Percentiles rank a stretch among this genome's conserved stretches.
Conservation (phyloP, 148 eudicot species). For the Rhododendron ferrugineum region DNA sequence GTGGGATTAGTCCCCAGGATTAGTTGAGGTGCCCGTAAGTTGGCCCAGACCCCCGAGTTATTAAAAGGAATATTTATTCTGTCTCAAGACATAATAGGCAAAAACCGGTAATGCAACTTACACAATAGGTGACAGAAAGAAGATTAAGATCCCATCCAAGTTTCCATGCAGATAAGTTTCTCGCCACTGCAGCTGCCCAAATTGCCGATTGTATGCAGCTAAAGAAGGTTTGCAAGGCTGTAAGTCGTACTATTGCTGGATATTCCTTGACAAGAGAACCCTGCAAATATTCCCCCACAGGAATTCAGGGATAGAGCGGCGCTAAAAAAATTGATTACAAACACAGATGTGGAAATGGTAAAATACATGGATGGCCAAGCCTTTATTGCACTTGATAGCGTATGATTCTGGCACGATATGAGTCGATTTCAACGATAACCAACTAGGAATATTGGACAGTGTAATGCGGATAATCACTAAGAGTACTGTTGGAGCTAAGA, state of each 20-base stretch:
- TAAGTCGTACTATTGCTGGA: background rate
- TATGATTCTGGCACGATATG: too few species aligned
- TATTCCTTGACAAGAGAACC: background rate
- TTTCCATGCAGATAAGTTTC: conserved; percentile 9
- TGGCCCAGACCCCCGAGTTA: too few species aligned
- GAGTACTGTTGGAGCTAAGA: too few species aligned
- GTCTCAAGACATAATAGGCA: background rate
- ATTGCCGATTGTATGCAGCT: conserved; percentile 3
- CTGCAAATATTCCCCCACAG: background rate
- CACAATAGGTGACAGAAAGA: background rate
- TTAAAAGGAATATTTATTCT: background rate
- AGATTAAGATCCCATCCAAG: conserved; percentile 12
- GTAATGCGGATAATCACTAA: too few species aligned
- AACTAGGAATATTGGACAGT: too few species aligned
- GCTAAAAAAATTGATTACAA: too few species aligned
- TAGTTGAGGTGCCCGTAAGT: too few species aligned
- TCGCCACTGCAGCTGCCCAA: background rate
- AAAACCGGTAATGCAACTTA: background rate
- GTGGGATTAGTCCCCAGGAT: too few species aligned
- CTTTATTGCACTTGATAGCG: background rate
- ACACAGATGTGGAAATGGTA: background rate
- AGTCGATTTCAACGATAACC: too few species aligned
- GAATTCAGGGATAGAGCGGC: background rate
- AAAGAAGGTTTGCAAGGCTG: conserved; percentile 8
- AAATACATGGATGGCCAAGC: background rate